Evolutionary conservation across 2,329 filamentous ascomycete genomes (phyloP).

Genomic region (Zymoseptoria pseudotritici): DNA sequence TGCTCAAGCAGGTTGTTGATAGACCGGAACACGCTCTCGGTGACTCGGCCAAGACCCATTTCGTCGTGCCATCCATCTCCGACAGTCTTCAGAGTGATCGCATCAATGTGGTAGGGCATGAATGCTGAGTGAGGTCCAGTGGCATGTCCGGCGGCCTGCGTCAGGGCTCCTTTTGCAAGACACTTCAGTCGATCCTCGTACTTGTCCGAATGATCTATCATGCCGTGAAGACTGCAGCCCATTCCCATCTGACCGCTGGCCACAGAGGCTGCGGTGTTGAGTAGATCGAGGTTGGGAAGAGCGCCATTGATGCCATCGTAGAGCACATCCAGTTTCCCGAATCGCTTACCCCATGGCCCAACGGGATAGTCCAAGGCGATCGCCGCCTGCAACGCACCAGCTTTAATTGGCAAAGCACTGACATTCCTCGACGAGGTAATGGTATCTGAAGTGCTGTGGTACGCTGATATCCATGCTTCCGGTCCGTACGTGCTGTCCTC

Average conservation of each 20-base stretch:
- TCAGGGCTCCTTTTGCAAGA: constrained; percentile 87
- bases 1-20: constrained; percentile 96
- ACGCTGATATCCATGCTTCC: constrained; percentile 96
- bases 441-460: constrained; percentile 80
- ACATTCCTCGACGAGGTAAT: constrained; percentile 46
- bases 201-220: constrained; percentile 67
- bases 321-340: constrained; percentile 80
- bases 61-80: constrained; percentile 95
- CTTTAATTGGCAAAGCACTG: constrained; percentile 75
- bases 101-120: constrained; percentile 96
- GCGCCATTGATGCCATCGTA: constrained; percentile 97
- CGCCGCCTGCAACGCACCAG: constrained; percentile 84
- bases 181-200: constrained; percentile 79
- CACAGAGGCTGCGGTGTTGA: constrained; percentile 88
- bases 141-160: constrained; percentile 80
- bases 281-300: constrained; percentile 86
- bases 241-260: constrained; percentile 90
- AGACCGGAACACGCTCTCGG: constrained; percentile 87
- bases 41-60: constrained; percentile 82
- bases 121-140: constrained; percentile 91
- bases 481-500: constrained; percentile 84
- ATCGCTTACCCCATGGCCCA: constrained; percentile 62
- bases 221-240: constrained; percentile 72
- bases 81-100: constrained; percentile 83
- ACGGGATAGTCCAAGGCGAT: constrained; percentile 85